A percentile compares a stretch with the other conserved stretches of the same genome.
Evolutionary conservation across 495 filamentous ascomycete genomes (phyloP).

Genomic region (Podospora appendiculata): DNA sequence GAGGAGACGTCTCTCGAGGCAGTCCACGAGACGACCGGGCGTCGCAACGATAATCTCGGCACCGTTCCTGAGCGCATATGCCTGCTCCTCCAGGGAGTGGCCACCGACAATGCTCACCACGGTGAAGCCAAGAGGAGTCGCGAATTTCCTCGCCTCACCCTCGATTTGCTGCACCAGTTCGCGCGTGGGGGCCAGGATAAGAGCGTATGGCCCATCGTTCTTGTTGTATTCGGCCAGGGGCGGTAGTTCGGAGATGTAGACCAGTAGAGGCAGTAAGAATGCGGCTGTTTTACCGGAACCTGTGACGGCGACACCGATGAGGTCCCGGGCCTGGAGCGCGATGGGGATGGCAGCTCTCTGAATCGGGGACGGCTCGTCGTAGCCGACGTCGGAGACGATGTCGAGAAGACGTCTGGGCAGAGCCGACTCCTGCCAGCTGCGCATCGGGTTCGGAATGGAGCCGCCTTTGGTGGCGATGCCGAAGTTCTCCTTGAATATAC

Average conservation of each 20-base stretch:
- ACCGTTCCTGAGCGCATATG: slow-evolving; percentile 85
- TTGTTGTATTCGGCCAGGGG: slow-evolving; percentile 80
- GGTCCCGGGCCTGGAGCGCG: slow-evolving; percentile 82
- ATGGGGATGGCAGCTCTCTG: slow-evolving; percentile 95
- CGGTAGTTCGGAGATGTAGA: slow-evolving; percentile 91
- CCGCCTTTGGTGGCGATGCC: slow-evolving; percentile 90
- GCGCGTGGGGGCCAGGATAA: slow-evolving; percentile 95
- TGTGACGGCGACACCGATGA: slow-evolving; percentile 96
- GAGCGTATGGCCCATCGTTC: slow-evolving; percentile 92
- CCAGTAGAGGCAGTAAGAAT: slow-evolving; percentile 88
- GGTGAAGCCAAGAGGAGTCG: slow-evolving; percentile 83
- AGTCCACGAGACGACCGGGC: slow-evolving; percentile 93
- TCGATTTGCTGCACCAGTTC: slow-evolving; percentile 98
- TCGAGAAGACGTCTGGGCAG: slow-evolving; percentile 76
- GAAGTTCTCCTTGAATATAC: slow-evolving; percentile 99
- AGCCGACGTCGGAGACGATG: slow-evolving; percentile 78
- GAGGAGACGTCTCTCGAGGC: slow-evolving; percentile 85
- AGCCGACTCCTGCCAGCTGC: slow-evolving; percentile 81
- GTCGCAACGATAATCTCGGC: slow-evolving; percentile 99
- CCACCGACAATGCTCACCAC: slow-evolving; percentile 97
- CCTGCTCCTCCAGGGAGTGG: slow-evolving; percentile 91
- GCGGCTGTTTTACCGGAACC: slow-evolving; percentile 98
- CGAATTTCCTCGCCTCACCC: slow-evolving; percentile 89
- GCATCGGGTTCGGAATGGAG: slow-evolving; percentile 91
- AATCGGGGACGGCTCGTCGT: slow-evolving; percentile 87